Base-by-base conservation (phyloP, 2,329 filamentous ascomycete genomes). In the Fusarium avenaceum region DNA sequence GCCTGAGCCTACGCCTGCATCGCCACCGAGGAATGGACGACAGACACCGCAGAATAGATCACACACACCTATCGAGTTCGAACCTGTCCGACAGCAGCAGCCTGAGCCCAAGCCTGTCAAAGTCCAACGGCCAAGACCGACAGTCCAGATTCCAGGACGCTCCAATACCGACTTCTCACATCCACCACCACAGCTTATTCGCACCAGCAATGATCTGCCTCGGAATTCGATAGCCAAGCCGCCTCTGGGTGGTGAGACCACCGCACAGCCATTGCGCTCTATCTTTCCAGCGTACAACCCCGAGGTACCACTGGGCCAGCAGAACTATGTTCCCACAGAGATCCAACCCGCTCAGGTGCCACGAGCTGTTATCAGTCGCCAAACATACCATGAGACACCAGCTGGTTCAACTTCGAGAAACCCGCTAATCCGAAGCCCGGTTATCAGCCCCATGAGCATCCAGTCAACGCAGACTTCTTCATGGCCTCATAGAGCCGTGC, bases 231-330 rank as follows among this genome's bases (percentile, higher is more conserved):
- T 88, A 68, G 84, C 85, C 50, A 89, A 89, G 70, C 77, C 81
- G 24, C 86, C 85, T 17, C 72, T 84, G 6, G 74, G 73, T 26
- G 80, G 81, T 24, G 76, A 78, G 10, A 45, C 74, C 22, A 65
- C 76, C 44, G 75, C 75, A 50, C 76, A 67, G 61, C 71, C 77
- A 0, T 84, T 92, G 71, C 85, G 87, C 32, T 94, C 91, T 24
- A 93, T 94, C 72, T 94, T 94, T 72, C 92, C 92, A 9, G 84
- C 86, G 30, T 94, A 93, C 75, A 89, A 94, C 72, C 89, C 88
- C 4, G 85, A 85, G 2, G 75, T 92, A 24, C 83, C 90, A 7
- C 84, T 93, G 4, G 83, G 88, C 56, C 86, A 88, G 58, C 92
- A 94, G 74, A 79, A 87, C 46, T 94, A 94, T 78, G 90, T 86